Evolutionary conservation across 306 rosid species (phyloP), one percentile per base, ranked within the genome.

Genomic region (Vigna reflexopilosa): DNA sequence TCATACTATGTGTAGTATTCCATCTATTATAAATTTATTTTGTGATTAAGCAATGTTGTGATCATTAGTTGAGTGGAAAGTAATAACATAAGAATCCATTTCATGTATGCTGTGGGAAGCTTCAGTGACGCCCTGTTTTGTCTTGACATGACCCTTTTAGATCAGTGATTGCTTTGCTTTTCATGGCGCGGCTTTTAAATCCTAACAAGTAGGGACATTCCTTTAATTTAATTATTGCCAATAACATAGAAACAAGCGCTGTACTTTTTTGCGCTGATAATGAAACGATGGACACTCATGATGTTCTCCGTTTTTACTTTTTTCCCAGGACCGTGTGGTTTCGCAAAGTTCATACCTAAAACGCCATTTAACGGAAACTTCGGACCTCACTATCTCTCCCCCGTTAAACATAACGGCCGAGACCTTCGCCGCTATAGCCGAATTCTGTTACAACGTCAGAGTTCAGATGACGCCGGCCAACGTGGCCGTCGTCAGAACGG

Each of bases 381-480:
- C 77, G 4, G 85, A 88, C 65, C 83, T 91, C 61, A 83, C 77
- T 12, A 76, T 91, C 59, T 83, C 80, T 13, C 93, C 93, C 2
- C 92, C 93, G 68, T 40, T 91, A 22, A 86, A 88, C 67, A 85
- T 91, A 77, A 84, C 91, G 77, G 67, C 92, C 57, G 89, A 86
- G 47, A 75, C 90, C 11, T 91, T 91, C 80, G 51, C 85, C 8
- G 48, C 81, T 0, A 80, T 89, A 5, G 91, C 92, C 15, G 88
- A 83, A 6, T 91, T 86, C 85, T 91, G 94, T 78, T 91, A 91
- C 79, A 80, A 89, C 14, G 63, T 81, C 6, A 62, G 48, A 54
- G 88, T 86, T 44, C 79, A 83, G 40, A 62, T 91, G 38, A 91
- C 91, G 65, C 87, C 90, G 67, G 78, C 83, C 14, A 91, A 91